A percentile compares a stretch with the other conserved stretches of the same genome.
Conservation (phyloP, 1,284 basidiomycete species). For the Trametes versicolor region DNA sequence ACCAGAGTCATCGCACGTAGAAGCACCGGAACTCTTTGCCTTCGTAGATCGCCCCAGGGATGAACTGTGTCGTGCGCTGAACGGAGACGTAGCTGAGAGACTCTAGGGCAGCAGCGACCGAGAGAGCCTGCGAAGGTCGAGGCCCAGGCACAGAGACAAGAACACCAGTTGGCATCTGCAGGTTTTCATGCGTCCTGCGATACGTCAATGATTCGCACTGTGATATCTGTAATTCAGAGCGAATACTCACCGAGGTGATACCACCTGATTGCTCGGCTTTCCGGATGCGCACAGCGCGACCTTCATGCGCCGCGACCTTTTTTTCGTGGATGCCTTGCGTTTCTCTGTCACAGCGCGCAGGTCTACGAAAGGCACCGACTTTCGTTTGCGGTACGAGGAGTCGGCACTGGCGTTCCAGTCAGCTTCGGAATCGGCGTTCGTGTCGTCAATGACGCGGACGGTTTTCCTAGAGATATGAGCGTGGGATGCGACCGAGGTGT, state of each 20-base stretch:
- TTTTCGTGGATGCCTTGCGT: neutral
- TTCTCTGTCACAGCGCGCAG: neutral
- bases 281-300: neutral
- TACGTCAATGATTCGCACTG: neutral
- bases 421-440: neutral
- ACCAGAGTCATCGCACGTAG: conserved; percentile 1
- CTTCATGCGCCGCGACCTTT: neutral
- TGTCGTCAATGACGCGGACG: neutral
- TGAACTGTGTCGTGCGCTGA: conserved; percentile 3
- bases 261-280: no score
- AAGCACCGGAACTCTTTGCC: conserved; percentile 24
- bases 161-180: no score
- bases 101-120: conserved; percentile 14
- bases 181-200: neutral
- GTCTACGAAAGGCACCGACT: conserved; percentile 2
- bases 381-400: neutral
- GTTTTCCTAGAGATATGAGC: neutral
- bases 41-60: conserved; percentile 11
- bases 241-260: no score
- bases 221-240: no score
- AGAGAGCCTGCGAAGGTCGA: neutral
- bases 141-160: neutral
- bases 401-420: neutral
- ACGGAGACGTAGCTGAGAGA: conserved; percentile 2
- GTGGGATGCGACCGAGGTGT: neutral